phyloP scores from a whole-genome alignment of 257 asterid species.

The Buddleja alternifolia region DNA sequence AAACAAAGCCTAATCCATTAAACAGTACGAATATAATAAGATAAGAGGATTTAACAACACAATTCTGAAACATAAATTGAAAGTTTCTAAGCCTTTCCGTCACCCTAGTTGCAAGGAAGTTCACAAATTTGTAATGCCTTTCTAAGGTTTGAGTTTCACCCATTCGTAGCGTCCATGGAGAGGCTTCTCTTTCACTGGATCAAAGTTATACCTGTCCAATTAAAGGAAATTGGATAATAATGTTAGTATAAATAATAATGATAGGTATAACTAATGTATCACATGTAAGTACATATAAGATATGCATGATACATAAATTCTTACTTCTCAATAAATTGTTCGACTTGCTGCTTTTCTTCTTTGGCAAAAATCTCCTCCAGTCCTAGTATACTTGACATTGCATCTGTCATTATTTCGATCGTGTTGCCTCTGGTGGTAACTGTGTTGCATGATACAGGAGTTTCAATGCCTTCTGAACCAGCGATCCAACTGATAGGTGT shows the following conservation, averaged over 20 bases:
- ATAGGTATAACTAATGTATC: neutral
- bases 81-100: neutral
- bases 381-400: neutral
- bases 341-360: neutral
- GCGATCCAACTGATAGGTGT: neutral
- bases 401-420: neutral
- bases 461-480: neutral
- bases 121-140: neutral
- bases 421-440: neutral
- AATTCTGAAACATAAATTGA: neutral
- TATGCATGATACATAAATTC: neutral
- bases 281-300: neutral
- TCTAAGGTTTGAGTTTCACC: slow-evolving; percentile 13
- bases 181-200: slow-evolving; percentile 20
- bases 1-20: no score
- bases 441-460: neutral
- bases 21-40: no score
- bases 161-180: slow-evolving; percentile 18
- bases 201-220: slow-evolving; percentile 20
- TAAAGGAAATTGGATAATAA: no score
- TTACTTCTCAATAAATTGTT: neutral
- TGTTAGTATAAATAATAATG: neutral
- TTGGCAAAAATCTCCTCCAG: neutral
- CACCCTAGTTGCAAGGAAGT: neutral
- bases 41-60: no score